Evolutionary conservation across 2,329 filamentous ascomycete genomes (phyloP), one percentile per base, ranked within the genome.

Genomic region (Gremmenia infestans): DNA sequence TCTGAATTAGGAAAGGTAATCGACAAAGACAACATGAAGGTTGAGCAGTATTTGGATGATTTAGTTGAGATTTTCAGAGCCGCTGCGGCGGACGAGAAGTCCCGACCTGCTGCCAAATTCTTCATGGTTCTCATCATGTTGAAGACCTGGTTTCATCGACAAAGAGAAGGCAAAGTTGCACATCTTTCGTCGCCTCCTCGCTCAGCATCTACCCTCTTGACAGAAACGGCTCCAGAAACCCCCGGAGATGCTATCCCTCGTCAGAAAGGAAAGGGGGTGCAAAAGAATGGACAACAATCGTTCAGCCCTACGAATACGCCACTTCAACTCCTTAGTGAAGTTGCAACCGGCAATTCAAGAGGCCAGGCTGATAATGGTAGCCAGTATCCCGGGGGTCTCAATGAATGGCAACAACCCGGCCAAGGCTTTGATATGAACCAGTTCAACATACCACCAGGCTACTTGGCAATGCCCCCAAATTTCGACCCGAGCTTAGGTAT

Each of bases 1-100:
- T 86, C 82, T 15, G 84, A 86, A 62, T 78, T 92, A 1, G 84
- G 83, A n/a, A 81, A 81, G 57, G 80, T 91, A 17, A 85, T 93
- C 60, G 78, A 84, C 61, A 82, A 82, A 60, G 80, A 86, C 53
- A 79, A 85, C 61, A 80, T 93, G 72, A 83, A 85, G 57, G 74
- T 81, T 15, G 79, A 83, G 60, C 75, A 81, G 53, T 87, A 90
- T 67, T 76, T 95, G 2, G 85, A 89, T 60, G 78, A 77, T n/a
- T 75, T 92, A 19, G 80, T 90, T 1, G 79, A 83, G 1, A 85
- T 86, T 63, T 87, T 93, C 64, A 78, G 79, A 56, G 77, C 79
- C 40, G 79, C 85, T 0, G 85, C 86, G 0, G 81, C 81, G 3
- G 79, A 80, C 1, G 82, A 87, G 50, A 81, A 79, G 57, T 88